Evolutionary conservation across 352 stramenopile genomes (phyloP).

Genomic region (Pythium monospermum): DNA sequence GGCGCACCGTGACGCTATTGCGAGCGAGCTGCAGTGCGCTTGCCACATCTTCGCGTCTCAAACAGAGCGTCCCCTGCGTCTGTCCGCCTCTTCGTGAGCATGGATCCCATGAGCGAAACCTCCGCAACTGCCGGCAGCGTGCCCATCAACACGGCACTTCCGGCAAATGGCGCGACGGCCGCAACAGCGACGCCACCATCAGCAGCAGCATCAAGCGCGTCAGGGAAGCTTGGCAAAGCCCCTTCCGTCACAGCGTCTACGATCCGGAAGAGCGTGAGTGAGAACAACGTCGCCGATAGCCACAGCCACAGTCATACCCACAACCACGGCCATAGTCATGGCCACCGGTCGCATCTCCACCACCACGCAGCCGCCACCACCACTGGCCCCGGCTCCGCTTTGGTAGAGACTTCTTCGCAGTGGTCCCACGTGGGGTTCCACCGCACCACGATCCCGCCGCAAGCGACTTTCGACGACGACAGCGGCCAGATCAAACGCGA

Average conservation of each 20-base stretch:
- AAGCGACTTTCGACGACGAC: slow-evolving; percentile 73
- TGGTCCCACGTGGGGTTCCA: slow-evolving; percentile 82
- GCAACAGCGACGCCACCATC: no score
- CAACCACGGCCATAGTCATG: not conserved
- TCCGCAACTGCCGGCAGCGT: no score
- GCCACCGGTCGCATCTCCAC: not conserved
- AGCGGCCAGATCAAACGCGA: slow-evolving; percentile 80
- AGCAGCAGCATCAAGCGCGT: no score
- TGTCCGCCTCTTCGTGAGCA: no score
- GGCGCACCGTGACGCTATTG: no score
- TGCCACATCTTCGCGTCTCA: no score
- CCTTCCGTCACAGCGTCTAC: not conserved
- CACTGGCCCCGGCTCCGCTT: not conserved
- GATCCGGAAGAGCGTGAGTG: slow-evolving; percentile 23
- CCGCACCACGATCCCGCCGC: slow-evolving; percentile 71
- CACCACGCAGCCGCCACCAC: slow-evolving; percentile 9
- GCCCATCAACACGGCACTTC: no score
- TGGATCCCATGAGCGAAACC: no score
- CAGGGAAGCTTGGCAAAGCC: no score
- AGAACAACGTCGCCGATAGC: slow-evolving; percentile 11
- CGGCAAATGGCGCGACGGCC: no score
- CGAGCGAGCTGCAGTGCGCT: no score
- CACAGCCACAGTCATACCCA: not conserved
- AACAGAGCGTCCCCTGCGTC: no score
- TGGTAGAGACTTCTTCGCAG: slow-evolving; percentile 13